Evolutionary conservation across 1,284 basidiomycete genomes (phyloP).

Genomic region (Cutaneotrichosporon sp.): DNA sequence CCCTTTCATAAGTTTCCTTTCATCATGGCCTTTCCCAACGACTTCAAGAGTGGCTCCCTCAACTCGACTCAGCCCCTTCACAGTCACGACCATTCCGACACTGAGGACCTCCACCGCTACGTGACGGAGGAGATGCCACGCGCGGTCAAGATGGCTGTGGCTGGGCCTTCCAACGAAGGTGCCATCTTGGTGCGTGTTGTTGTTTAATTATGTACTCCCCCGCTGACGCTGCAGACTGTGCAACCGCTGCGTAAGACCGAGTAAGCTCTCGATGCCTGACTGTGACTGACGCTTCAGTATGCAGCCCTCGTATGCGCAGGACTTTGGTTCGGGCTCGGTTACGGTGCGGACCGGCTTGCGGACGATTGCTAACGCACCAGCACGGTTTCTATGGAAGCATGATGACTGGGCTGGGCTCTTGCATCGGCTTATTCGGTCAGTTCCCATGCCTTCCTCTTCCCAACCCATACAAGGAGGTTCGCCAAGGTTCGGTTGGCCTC

Average conservation of each 20-base stretch:
- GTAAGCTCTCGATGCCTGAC: slow-evolving; percentile 25
- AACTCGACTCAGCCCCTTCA: slow-evolving; percentile 7
- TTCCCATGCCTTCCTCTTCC: slow-evolving; percentile 77
- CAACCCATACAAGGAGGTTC: slow-evolving; percentile 57
- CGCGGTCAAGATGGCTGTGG: slow-evolving; percentile 29
- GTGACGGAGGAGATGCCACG: slow-evolving; percentile 46
- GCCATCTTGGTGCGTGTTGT: neutral
- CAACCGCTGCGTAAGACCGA: slow-evolving; percentile 51
- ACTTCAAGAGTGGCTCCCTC: slow-evolving; percentile 2
- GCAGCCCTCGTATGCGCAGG: slow-evolving; percentile 79
- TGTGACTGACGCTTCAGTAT: slow-evolving; percentile 34
- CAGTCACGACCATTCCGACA: slow-evolving; percentile 17
- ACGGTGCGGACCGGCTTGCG: slow-evolving; percentile 44
- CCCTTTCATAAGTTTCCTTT: neutral
- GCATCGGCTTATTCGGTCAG: slow-evolving; percentile 63
- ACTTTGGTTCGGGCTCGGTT: slow-evolving; percentile 63
- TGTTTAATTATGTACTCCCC: too few relatives aligned
- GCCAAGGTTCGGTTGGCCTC: slow-evolving; percentile 80
- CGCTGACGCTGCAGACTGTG: slow-evolving; percentile 40
- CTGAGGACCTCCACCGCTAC: slow-evolving; percentile 45
- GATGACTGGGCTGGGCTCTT: slow-evolving; percentile 60
- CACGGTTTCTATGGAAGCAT: slow-evolving; percentile 84
- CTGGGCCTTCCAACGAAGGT: neutral
- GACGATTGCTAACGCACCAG: slow-evolving; percentile 51
- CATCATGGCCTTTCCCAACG: slow-evolving; percentile 7